Conservation (phyloP, 2,329 filamentous ascomycete genomes). For the Fusarium euwallaceae region DNA sequence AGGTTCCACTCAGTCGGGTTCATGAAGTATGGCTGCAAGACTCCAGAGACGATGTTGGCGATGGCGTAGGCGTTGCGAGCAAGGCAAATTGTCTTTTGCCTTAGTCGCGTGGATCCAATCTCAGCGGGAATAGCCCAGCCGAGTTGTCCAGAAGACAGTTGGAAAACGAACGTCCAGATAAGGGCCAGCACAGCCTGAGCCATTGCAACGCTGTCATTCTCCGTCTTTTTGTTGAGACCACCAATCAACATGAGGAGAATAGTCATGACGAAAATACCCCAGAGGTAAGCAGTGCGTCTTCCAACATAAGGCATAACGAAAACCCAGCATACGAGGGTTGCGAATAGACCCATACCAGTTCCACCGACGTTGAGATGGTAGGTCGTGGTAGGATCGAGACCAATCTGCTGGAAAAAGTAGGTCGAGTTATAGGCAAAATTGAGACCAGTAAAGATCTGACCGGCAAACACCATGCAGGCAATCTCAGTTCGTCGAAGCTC, state of each 20-base stretch:
- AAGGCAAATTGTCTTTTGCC: constrained; percentile 51
- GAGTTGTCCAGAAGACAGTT: constrained; percentile 55
- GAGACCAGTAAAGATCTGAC: constrained; percentile 53
- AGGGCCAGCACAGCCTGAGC: constrained; percentile 53
- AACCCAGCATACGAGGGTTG: constrained; percentile 60
- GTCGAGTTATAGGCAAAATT: constrained; percentile 57
- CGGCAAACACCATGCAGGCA: constrained; percentile 51
- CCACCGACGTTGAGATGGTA: constrained; percentile 56
- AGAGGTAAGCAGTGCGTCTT: constrained; percentile 59
- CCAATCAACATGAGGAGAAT: constrained; percentile 57
- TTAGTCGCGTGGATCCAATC: constrained; percentile 48
- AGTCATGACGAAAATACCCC: constrained; percentile 58
- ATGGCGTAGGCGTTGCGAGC: constrained; percentile 47
- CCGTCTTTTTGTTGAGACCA: constrained; percentile 53
- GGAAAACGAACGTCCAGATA: constrained; percentile 52
- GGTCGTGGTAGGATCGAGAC: constrained; percentile 46
- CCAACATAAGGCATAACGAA: constrained; percentile 57
- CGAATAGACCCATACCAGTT: constrained; percentile 57
- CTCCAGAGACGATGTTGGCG: constrained; percentile 38
- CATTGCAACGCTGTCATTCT: constrained; percentile 47
- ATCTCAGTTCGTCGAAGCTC: constrained; percentile 57
- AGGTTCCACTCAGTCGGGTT: constrained; percentile 56
- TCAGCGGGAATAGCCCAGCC: constrained; percentile 52
- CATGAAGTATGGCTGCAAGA: constrained; percentile 52
- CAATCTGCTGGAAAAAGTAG: constrained; percentile 57